Percentiles rank a stretch among this genome's conserved stretches.
phyloP scores from a whole-genome alignment of 2,329 filamentous ascomycete species.

The Fusarium sp. region DNA sequence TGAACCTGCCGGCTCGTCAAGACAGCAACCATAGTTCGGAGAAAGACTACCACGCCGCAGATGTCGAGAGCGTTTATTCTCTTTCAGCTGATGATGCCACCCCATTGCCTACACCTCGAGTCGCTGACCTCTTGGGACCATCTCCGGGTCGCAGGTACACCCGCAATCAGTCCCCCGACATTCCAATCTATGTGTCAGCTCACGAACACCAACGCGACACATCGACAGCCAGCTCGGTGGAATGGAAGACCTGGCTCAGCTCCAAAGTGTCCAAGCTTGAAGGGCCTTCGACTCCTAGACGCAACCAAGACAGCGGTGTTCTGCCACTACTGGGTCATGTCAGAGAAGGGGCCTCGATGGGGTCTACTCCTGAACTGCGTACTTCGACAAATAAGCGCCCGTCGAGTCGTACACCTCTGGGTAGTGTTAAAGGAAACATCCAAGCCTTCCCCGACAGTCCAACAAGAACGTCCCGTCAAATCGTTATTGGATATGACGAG shows the following conservation, averaged over 20 bases:
- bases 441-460: neutral
- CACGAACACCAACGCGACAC: conserved; percentile 49
- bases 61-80: conserved; percentile 64
- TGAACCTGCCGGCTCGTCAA: conserved; percentile 55
- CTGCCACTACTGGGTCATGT: conserved; percentile 54
- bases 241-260: conserved; percentile 67
- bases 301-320: neutral
- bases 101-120: neutral
- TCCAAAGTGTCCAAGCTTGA: conserved; percentile 63
- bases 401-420: conserved; percentile 23
- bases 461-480: neutral
- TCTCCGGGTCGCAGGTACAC: conserved; percentile 10
- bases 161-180: conserved; percentile 5
- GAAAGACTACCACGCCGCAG: conserved; percentile 51
- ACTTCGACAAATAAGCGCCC: neutral
- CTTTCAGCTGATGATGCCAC: conserved; percentile 41
- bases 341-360: conserved; percentile 63
- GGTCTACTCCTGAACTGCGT: conserved; percentile 44
- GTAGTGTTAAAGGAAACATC: conserved; percentile 18
- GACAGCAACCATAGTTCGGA: conserved; percentile 55
- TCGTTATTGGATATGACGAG: conserved; percentile 20
- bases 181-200: conserved; percentile 31
- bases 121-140: neutral
- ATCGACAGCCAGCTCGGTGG: conserved; percentile 60
- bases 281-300: conserved; percentile 26